Base-by-base conservation (phyloP, 2,329 filamentous ascomycete species). In the Paraphaeosphaeria sporulosa region DNA sequence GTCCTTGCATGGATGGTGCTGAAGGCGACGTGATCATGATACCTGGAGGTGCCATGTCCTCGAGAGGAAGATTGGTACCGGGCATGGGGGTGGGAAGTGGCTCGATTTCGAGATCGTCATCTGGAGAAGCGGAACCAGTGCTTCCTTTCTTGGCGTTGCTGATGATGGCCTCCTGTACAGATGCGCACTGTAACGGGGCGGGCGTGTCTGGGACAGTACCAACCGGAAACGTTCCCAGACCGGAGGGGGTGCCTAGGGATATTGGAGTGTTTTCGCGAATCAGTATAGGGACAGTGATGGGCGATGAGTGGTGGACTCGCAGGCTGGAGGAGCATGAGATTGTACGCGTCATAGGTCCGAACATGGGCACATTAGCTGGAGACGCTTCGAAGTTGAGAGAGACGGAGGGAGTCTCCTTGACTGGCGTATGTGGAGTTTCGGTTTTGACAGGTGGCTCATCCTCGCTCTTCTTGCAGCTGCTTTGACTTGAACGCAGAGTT, bases 181-280 rank as follows among this genome's bases (percentile, higher is more conserved):
- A 67, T 1, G 61, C 56, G 15, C 55, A 66, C 47, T 67, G 69
- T n/a, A 76, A 52, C 9, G 71, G 74, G 34, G 67, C 70, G 42
- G 74, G 73, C 3, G 72, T 68, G 27, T 62, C 60, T 19, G 71
- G 71, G 32, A 76, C 30, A 10, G 71, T 72, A 19, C 71, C 72
- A n/a, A 60, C 54, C 15, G 60, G 63, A 46, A 75, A 62, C 10
- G 47, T 40, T 17, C 53, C 55, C 1, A 54, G 10, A 13, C 40
- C 25, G 32, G 60, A 50, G 19, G 59, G 48, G 4, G 55, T 44
- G 27, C 32, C 51, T 27, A 40, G 7, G 38, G 21, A 13, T 9
- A 53, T 30, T 21, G 44, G 9, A 15, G 38, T 44, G 32, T 48
- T 32, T 53, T 66, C 55, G 30, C 64, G 61, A 12, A 52, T 47